phyloP scores from a whole-genome alignment of 139 green algal species.

The Eudorina sp. region DNA sequence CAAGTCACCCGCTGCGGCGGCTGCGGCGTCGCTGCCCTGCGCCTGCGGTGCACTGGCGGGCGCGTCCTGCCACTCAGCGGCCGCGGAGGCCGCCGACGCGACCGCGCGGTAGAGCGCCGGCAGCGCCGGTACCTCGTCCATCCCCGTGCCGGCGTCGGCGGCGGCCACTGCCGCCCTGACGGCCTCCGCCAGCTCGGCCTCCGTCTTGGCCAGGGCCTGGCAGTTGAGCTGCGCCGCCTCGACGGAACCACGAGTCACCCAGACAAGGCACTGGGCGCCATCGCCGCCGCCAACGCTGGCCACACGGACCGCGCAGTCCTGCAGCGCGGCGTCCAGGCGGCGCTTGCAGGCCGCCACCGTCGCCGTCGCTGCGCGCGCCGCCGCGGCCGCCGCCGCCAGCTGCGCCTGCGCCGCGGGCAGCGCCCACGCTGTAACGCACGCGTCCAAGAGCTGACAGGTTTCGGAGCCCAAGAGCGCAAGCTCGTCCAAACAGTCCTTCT shows the following conservation, averaged over 20 bases:
- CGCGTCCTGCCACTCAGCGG: not conserved
- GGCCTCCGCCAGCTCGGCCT: slow-evolving; percentile 7
- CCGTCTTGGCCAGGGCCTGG: slow-evolving; percentile 11
- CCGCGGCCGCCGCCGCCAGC: not conserved
- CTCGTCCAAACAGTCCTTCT: slow-evolving; percentile 50
- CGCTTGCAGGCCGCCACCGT: slow-evolving; percentile 8
- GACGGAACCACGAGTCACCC: not conserved
- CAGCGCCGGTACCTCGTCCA: slow-evolving; percentile 59
- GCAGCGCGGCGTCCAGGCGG: slow-evolving; percentile 21
- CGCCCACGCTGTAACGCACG: slow-evolving; percentile 34
- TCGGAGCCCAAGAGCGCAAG: slow-evolving; percentile 54
- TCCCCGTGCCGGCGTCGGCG: not conserved
- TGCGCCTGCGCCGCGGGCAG: slow-evolving; percentile 36
- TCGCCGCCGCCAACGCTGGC: not conserved
- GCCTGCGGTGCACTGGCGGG: not conserved
- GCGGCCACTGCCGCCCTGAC: slow-evolving; percentile 20
- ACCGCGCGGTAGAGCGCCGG: slow-evolving; percentile 49
- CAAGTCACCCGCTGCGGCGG: not conserved
- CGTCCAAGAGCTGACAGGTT: slow-evolving; percentile 60
- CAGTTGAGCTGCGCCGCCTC: slow-evolving; percentile 30
- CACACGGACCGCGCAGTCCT: not conserved
- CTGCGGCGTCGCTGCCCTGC: not conserved
- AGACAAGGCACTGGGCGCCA: not conserved
- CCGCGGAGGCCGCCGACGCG: slow-evolving; percentile 39
- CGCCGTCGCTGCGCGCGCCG: not conserved